Conservation (phyloP, 257 asterid species). For the Datura wrightii region DNA sequence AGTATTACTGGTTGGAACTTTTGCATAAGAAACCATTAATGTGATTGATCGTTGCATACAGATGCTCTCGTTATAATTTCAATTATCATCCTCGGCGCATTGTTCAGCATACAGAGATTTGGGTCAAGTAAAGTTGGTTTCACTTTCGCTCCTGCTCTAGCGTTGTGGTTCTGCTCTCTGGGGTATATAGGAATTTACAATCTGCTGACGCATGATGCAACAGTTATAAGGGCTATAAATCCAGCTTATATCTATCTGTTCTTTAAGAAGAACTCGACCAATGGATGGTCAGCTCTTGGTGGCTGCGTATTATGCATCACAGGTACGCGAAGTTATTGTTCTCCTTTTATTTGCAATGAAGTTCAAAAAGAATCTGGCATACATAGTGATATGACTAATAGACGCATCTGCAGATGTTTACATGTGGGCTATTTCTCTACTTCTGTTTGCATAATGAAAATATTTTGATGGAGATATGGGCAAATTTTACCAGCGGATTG, state of each 20-base stretch:
- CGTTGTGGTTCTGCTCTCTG: slow-evolving; percentile 87
- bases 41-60: slow-evolving; percentile 43
- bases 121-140: slow-evolving; percentile 93
- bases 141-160: slow-evolving; percentile 90
- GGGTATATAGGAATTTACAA: slow-evolving; percentile 90
- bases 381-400: no score
- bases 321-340: slow-evolving; percentile 51
- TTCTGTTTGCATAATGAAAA: background rate
- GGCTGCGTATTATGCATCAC: slow-evolving; percentile 99
- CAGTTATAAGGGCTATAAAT: slow-evolving; percentile 81
- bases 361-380: background rate
- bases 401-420: background rate
- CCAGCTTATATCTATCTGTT: slow-evolving; percentile 81
- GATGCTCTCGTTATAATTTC: slow-evolving; percentile 91
- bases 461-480: background rate
- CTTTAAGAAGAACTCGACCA: slow-evolving; percentile 68
- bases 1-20: background rate
- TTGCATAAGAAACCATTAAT: background rate
- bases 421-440: background rate
- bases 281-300: slow-evolving; percentile 95
- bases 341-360: background rate
- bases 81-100: slow-evolving; percentile 70
- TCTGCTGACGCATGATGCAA: slow-evolving; percentile 61
- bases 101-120: slow-evolving; percentile 87
- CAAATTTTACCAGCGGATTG: background rate